Conservation (phyloP, 805 yeast species). For the Wickerhamomyces silvicola region DNA sequence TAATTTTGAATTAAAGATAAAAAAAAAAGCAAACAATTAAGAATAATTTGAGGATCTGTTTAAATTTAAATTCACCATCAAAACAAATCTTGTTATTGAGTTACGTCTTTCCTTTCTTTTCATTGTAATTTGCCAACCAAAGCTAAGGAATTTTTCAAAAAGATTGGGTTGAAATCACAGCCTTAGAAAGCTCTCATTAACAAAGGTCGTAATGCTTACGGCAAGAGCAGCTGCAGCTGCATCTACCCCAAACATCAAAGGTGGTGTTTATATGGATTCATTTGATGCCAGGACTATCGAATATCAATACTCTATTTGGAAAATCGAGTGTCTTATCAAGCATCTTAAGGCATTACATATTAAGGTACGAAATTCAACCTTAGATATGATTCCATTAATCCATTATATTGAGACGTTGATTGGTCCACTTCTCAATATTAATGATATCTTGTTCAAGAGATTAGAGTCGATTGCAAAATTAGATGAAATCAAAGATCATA, state of each 20-base stretch:
- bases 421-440: slow-evolving; percentile 12
- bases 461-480: slow-evolving; percentile 3
- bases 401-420: slow-evolving; percentile 6
- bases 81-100: too few relatives aligned
- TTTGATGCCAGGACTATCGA: slow-evolving; percentile 54
- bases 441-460: slow-evolving; percentile 8
- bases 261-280: slow-evolving; percentile 33
- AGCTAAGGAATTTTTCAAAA: too few relatives aligned
- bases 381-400: slow-evolving; percentile 10
- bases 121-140: too few relatives aligned
- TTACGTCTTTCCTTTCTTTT: too few relatives aligned
- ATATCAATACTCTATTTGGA: slow-evolving; percentile 46
- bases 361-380: slow-evolving; percentile 6
- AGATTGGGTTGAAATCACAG: slow-evolving; percentile 3
- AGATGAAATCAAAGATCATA: slow-evolving; percentile 2
- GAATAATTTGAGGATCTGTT: too few relatives aligned
- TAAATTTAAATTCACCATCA: too few relatives aligned
- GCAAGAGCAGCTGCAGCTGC: slow-evolving; percentile 31
- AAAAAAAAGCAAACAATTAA: too few relatives aligned
- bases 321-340: slow-evolving; percentile 33
- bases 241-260: slow-evolving; percentile 26
- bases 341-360: slow-evolving; percentile 23
- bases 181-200: not conserved
- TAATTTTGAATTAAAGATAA: too few relatives aligned
- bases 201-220: not conserved